Conservation (phyloP, 2,329 filamentous ascomycete genomes). For the Colletotrichum tanaceti region DNA sequence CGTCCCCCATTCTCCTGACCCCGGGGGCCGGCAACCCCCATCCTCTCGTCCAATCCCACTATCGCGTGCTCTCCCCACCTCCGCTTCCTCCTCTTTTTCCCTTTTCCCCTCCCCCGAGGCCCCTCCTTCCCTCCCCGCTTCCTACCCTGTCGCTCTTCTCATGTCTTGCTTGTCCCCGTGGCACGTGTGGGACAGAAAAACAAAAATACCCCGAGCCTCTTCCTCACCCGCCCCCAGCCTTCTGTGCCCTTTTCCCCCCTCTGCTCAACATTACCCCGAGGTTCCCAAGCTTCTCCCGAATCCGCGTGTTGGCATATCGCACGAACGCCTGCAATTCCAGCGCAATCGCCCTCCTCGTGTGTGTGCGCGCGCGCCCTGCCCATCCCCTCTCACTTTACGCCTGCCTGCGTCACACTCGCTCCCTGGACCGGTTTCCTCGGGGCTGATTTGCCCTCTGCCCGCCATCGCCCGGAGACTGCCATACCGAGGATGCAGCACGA, state of each 20-base stretch:
- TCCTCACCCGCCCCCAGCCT: conserved; percentile 34
- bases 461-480: conserved; percentile 14
- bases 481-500: conserved; percentile 42
- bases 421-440: conserved; percentile 21
- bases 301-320: conserved; percentile 27
- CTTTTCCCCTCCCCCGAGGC: conserved; percentile 22
- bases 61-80: conserved; percentile 27
- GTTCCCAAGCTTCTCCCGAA: conserved; percentile 40
- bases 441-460: conserved; percentile 10
- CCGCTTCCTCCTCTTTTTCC: conserved; percentile 18
- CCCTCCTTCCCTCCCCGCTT: conserved; percentile 17
- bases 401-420: conserved; percentile 9
- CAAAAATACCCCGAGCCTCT: conserved; percentile 40
- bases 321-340: conserved; percentile 32
- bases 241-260: conserved; percentile 45
- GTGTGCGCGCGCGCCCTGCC: conserved; percentile 50
- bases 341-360: conserved; percentile 41
- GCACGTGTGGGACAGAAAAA: conserved; percentile 38
- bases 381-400: conserved; percentile 35
- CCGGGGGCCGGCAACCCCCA: background rate
- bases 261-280: conserved; percentile 62
- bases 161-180: conserved; percentile 2
- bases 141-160: conserved; percentile 13
- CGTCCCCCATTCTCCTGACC: background rate
- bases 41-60: conserved; percentile 23